Percentiles rank a stretch among this genome's conserved stretches.
Evolutionary conservation across 1,284 basidiomycete species (phyloP).

Genomic region (Rhodofomes roseus): DNA sequence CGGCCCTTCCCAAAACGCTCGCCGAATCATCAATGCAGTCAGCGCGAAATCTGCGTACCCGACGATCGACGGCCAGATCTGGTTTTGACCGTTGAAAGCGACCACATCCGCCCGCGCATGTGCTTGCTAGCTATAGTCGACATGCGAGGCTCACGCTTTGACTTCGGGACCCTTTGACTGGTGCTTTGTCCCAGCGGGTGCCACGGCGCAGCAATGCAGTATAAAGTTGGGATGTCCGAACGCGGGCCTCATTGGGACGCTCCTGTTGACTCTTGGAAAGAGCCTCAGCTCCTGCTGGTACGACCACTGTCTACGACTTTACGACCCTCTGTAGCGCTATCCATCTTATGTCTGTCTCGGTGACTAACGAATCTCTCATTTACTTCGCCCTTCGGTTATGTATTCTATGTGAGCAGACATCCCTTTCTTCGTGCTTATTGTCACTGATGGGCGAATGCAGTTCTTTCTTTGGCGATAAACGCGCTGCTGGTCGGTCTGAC

Average conservation of each 20-base stretch:
- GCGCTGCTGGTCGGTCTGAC: neutral
- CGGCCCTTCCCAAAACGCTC: neutral
- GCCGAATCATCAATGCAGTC: neutral
- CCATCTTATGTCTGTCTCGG: conserved; percentile 1
- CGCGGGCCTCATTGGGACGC: neutral
- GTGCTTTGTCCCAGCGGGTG: neutral
- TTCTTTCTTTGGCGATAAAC: neutral
- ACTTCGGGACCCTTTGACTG: neutral
- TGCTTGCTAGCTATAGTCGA: neutral
- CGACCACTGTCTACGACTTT: neutral
- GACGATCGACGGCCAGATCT: neutral
- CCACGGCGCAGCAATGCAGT: neutral
- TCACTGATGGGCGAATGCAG: neutral
- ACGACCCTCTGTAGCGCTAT: neutral
- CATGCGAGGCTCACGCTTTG: neutral
- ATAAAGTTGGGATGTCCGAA: neutral
- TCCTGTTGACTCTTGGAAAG: neutral
- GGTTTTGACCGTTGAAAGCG: neutral
- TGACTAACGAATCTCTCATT: conserved; percentile 1
- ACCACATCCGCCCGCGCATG: neutral
- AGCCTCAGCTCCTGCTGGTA: neutral
- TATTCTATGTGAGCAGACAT: conserved; percentile 1
- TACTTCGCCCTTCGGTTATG: neutral
- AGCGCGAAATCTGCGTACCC: neutral
- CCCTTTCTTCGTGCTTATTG: neutral